These are phyloP conservation scores for Scorias spongiosa DNA, from an alignment of 2,329 filamentous ascomycete species.

Conservation along the genomic window DNA sequence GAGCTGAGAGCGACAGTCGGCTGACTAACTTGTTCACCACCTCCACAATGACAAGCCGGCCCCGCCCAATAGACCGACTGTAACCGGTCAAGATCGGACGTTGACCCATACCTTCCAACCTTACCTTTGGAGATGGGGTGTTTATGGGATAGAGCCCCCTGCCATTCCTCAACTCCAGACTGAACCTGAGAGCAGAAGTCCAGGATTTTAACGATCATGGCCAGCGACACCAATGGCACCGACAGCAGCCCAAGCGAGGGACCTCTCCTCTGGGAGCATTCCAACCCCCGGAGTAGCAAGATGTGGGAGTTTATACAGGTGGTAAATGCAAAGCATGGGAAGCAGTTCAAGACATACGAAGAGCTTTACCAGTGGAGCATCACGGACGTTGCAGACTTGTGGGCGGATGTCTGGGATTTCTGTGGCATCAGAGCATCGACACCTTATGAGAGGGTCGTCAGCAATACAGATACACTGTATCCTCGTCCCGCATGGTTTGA, in stretches of 20 bases:
- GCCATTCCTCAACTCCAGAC: too few relatives aligned
- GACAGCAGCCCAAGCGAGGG: not conserved
- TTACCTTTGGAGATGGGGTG: too few relatives aligned
- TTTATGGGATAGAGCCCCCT: too few relatives aligned
- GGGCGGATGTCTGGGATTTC: slow-evolving; percentile 74
- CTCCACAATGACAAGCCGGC: too few relatives aligned
- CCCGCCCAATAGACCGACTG: too few relatives aligned
- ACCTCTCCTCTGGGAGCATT: slow-evolving; percentile 21
- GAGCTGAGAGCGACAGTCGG: too few relatives aligned
- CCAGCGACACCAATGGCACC: not conserved
- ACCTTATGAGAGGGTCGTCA: slow-evolving; percentile 51
- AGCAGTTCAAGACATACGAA: slow-evolving; percentile 51
- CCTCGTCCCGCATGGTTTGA: slow-evolving; percentile 77
- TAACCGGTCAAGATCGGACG: too few relatives aligned
- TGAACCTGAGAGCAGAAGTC: too few relatives aligned
- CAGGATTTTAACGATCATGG: not conserved
- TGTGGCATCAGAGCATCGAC: slow-evolving; percentile 58
- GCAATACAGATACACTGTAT: slow-evolving; percentile 56
- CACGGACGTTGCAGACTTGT: slow-evolving; percentile 59
- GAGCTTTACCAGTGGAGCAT: slow-evolving; percentile 79
- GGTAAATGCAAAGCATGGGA: slow-evolving; percentile 51
- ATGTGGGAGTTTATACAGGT: slow-evolving; percentile 37
- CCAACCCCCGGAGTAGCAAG: slow-evolving; percentile 26
- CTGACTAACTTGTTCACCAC: too few relatives aligned
- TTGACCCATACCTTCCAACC: too few relatives aligned